Evolutionary conservation across 805 yeast genomes (phyloP), one percentile per base, ranked within the genome.

Genomic region (Saturnispora sanitii): DNA sequence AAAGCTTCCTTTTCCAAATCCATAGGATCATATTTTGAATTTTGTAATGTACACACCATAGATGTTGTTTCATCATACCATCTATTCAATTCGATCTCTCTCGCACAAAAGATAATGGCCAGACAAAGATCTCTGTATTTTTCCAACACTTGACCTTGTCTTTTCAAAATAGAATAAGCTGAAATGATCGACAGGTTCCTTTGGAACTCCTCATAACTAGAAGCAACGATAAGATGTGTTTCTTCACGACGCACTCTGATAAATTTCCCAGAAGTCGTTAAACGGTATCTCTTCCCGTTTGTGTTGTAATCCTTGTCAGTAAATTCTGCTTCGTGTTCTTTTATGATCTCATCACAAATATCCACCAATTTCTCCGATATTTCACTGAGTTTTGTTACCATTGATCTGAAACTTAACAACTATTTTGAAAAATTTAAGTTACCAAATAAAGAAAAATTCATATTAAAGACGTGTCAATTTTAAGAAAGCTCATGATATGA

Each of bases 41-140:
- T 57, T 12, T 56, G 58, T 45, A 60, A 46, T 31, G 60, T 55
- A 11, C 65, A 58, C 11, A 72, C 68, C 32, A 67, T 63, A 41
- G 65, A 64, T 43, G 65, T 70, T 32, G 61, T 60, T 45, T 70
- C 75, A 18, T 47, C 52, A 43, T 63, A 70, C 79, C 78, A 73
- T 40, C 55, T 55, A 41, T 71, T 66, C 20, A 55, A 44, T 48
- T 73, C 79, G 32, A 73, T 58, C 40, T 67, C 67, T 35, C 70
- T 53, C 6, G 79, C 74, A 1, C 70, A 67, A 19, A 74, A 74
- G 8, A 73, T 57, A 6, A 73, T 67, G 8, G 67, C 52, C 17
- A 70, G 57, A 45, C 76, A 71, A 25, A 73, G 59, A 35, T 68
- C 68, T 2, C 62, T 64, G 29, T 49, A 64, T 8, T 57, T 49